Percentiles rank a stretch among this genome's conserved stretches.
Evolutionary conservation across 202 grass and related monocot genomes (phyloP).

Genomic region (Musa balbisiana): DNA sequence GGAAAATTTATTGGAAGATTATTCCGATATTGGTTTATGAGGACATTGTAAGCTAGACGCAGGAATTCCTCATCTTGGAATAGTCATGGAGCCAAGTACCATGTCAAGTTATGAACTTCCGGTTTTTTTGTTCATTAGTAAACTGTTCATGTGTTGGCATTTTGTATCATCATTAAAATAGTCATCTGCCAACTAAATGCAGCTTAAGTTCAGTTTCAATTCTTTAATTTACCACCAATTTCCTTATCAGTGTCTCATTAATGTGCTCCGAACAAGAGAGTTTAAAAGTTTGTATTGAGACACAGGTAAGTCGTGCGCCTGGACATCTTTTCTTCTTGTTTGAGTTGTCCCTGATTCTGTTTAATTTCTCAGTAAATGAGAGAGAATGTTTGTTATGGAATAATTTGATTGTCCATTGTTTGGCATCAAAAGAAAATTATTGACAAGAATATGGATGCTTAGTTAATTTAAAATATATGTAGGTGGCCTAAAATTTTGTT

Average conservation of each 20-base stretch:
- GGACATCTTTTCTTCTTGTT: neutral
- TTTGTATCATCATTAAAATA: neutral
- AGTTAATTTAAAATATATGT: neutral
- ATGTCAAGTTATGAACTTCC: no score
- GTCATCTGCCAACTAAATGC: no score
- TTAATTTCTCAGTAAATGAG: neutral
- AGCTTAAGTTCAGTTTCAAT: no score
- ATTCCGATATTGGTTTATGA: no score
- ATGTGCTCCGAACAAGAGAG: neutral
- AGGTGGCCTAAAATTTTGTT: neutral
- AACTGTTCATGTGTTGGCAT: neutral
- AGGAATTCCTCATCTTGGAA: no score
- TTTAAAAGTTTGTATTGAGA: neutral
- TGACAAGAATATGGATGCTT: neutral
- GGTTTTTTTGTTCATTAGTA: neutral
- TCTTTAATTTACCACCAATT: neutral
- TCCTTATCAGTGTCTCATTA: neutral
- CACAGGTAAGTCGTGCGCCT: neutral
- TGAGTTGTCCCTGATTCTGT: neutral
- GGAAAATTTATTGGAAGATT: no score
- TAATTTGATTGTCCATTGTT: neutral
- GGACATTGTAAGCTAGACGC: no score
- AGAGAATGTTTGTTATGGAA: neutral
- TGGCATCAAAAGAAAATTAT: neutral
- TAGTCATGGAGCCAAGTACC: no score